These are phyloP conservation scores for Tetrahymena elliotti DNA, from an alignment of 73 alveolate species.

Conservation along the genomic window DNA sequence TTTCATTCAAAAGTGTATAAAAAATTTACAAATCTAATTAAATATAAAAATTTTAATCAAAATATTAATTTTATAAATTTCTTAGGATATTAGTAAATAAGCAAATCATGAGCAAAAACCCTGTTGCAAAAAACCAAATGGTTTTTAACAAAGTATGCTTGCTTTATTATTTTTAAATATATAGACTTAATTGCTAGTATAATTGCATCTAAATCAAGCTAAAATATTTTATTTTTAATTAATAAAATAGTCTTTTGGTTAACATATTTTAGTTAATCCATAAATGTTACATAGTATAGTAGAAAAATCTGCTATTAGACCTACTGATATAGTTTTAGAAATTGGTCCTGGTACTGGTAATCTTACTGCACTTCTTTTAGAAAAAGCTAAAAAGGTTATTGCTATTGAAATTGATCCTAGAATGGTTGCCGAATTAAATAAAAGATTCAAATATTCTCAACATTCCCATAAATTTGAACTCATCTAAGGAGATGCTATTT, in stretches of 20 bases:
- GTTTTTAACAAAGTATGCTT: not conserved
- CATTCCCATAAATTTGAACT: conserved; percentile 82
- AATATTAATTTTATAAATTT: no score
- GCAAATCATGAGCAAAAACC: not conserved
- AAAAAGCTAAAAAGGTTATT: conserved; percentile 88
- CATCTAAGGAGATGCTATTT: conserved; percentile 90
- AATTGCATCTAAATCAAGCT: not conserved
- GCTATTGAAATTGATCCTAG: conserved; percentile 97
- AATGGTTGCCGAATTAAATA: conserved; percentile 94
- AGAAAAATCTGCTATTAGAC: conserved; percentile 92
- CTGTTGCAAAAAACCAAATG: not conserved
- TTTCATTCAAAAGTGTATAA: not conserved
- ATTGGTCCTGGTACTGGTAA: conserved; percentile 99
- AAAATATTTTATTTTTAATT: not conserved
- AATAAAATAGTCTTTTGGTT: conserved; percentile 59
- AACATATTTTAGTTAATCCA: conserved; percentile 94
- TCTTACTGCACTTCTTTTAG: conserved; percentile 83
- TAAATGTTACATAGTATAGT: conserved; percentile 77
- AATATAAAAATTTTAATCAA: not conserved
- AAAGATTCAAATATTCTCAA: conserved; percentile 84
- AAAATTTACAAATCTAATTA: not conserved
- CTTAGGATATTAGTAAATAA: not conserved
- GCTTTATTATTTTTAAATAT: not conserved
- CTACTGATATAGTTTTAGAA: conserved; percentile 94
- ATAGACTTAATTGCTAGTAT: not conserved